Conservation (phyloP, 129 eudicot genomes). For the Pulicaria dysenterica region DNA sequence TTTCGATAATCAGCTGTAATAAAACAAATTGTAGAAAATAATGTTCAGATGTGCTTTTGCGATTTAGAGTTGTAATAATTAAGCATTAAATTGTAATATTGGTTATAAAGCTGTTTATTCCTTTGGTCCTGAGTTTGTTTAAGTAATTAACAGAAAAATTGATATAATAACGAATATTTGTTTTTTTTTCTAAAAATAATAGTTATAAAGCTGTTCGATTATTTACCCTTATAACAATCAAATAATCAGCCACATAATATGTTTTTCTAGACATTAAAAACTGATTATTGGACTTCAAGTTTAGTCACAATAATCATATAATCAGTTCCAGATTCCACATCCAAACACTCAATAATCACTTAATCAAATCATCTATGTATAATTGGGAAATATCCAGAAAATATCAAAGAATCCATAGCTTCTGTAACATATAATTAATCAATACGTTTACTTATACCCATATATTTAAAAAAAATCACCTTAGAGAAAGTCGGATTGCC, state of each 20-base stretch:
- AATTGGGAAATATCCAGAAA: neutral
- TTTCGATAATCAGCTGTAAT: neutral
- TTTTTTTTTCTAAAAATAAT: too few species aligned
- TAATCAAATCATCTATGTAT: too few species aligned
- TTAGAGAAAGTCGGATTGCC: conserved; percentile 22
- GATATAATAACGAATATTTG: neutral
- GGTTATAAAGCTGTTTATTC: neutral
- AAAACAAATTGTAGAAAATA: neutral
- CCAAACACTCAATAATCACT: neutral
- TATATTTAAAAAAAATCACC: neutral
- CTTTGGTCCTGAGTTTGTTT: neutral
- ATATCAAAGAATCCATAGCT: neutral
- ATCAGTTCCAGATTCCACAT: neutral
- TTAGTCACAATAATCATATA: neutral
- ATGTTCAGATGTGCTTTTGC: neutral
- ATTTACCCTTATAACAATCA: neutral
- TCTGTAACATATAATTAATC: neutral
- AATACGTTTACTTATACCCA: neutral
- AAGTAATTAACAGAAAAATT: neutral
- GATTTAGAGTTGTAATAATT: neutral
- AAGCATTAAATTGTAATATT: too few species aligned
- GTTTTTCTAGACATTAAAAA: neutral
- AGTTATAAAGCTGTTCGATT: too few species aligned
- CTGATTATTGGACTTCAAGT: neutral
- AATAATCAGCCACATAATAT: neutral